A percentile compares a stretch with the other conserved stretches of the same genome.
phyloP scores from a whole-genome alignment of 495 filamentous ascomycete species.

The Amorphotheca resinae region DNA sequence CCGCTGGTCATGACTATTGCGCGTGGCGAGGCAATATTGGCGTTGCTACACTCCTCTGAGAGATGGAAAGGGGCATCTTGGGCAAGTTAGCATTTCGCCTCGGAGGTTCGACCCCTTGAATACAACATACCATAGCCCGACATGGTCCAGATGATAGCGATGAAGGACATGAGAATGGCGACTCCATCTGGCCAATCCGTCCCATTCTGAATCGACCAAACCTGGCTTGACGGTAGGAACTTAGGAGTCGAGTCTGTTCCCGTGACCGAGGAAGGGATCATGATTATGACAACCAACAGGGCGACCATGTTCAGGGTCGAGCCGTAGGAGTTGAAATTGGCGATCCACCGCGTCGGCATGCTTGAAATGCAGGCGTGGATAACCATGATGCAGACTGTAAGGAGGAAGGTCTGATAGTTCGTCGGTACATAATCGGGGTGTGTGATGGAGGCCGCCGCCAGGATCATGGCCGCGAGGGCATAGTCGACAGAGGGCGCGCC shows the following conservation, averaged over 20 bases:
- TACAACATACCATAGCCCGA: slow-evolving; percentile 15
- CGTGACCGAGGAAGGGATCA: slow-evolving; percentile 50
- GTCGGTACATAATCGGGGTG: slow-evolving; percentile 54
- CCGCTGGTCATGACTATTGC: slow-evolving; percentile 65
- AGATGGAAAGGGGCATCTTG: slow-evolving; percentile 70
- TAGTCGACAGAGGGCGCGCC: slow-evolving; percentile 48
- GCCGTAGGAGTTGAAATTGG: slow-evolving; percentile 62
- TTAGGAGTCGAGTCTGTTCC: slow-evolving; percentile 35
- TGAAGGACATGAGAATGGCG: slow-evolving; percentile 65
- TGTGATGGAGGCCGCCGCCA: slow-evolving; percentile 55
- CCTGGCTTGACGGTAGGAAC: slow-evolving; percentile 48
- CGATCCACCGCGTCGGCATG: slow-evolving; percentile 63
- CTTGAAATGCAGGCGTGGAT: slow-evolving; percentile 61
- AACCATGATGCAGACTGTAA: slow-evolving; percentile 57
- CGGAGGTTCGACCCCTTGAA: not conserved
- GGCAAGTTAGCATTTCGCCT: slow-evolving; percentile 18
- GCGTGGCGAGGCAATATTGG: slow-evolving; percentile 58
- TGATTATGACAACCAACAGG: slow-evolving; percentile 52
- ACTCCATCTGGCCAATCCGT: slow-evolving; percentile 63
- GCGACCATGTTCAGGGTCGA: slow-evolving; percentile 65
- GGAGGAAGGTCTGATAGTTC: slow-evolving; percentile 57
- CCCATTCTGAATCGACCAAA: slow-evolving; percentile 59
- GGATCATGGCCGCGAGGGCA: slow-evolving; percentile 53
- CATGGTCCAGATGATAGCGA: slow-evolving; percentile 48
- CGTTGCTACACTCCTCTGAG: slow-evolving; percentile 68